Conservation (phyloP, 2,329 filamentous ascomycete genomes). For the Trichoderma endophyticum region DNA sequence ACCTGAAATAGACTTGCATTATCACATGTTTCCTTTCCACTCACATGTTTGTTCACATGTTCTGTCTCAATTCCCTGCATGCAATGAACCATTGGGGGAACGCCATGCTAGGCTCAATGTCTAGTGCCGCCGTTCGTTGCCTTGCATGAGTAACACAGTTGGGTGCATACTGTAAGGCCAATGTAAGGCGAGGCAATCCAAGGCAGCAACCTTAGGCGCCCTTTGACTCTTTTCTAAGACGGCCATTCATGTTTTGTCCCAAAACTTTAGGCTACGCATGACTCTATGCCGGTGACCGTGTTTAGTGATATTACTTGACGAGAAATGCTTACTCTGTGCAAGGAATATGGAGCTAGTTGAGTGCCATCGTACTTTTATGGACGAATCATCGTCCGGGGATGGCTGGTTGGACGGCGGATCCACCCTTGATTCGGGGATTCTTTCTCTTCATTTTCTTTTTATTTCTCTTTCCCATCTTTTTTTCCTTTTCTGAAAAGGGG, state of each 20-base stretch:
- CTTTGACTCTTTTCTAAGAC: background rate
- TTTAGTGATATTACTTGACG: background rate
- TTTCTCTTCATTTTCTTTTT: background rate
- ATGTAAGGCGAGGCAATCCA: background rate
- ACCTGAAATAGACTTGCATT: background rate
- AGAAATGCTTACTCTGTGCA: conserved; percentile 1
- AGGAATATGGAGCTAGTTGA: background rate
- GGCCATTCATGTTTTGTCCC: background rate
- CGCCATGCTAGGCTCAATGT: background rate
- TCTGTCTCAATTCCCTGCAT: background rate
- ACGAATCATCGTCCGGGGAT: background rate
- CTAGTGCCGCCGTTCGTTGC: background rate
- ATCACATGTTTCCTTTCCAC: background rate
- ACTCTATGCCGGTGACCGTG: background rate
- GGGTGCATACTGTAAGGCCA: background rate
- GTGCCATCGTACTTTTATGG: background rate
- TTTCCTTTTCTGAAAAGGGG: background rate
- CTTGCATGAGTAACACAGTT: conserved; percentile 11
- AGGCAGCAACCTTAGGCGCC: background rate
- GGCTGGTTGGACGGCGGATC: background rate
- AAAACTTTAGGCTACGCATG: background rate
- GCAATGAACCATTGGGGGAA: background rate
- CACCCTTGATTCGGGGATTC: background rate
- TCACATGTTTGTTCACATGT: background rate
- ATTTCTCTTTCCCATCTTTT: background rate